Evolutionary conservation across 1,284 basidiomycete genomes (phyloP).

Genomic region (Ganoderma multipileum): DNA sequence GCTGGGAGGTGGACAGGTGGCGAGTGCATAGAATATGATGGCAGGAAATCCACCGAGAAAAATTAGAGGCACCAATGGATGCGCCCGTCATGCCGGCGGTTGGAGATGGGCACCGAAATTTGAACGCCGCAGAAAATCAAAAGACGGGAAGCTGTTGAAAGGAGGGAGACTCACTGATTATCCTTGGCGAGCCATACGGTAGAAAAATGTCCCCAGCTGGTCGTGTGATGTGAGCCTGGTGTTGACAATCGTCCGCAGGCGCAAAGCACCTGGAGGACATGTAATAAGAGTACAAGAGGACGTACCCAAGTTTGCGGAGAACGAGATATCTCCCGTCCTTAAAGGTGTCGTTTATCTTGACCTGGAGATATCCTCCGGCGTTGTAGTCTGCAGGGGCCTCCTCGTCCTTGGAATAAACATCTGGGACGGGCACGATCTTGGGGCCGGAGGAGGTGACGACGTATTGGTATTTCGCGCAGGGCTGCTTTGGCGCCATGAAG

Average conservation of each 20-base stretch:
- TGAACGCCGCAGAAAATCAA: neutral
- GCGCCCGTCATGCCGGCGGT: neutral
- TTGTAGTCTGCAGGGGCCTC: constrained; percentile 84
- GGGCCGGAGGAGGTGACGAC: constrained; percentile 69
- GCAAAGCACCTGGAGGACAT: constrained; percentile 30
- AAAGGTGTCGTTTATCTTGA: constrained; percentile 82
- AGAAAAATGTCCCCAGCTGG: constrained; percentile 91
- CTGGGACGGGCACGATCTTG: constrained; percentile 72
- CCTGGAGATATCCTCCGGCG: constrained; percentile 80
- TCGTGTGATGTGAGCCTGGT: constrained; percentile 30
- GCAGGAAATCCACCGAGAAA: neutral
- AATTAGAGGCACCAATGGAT: neutral
- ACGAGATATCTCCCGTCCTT: constrained; percentile 81
- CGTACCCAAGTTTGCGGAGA: constrained; percentile 83
- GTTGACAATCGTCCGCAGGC: constrained; percentile 18
- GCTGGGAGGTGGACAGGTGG: constrained; percentile 3
- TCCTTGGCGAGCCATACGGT: constrained; percentile 87
- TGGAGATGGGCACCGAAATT: neutral
- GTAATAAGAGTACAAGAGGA: constrained; percentile 21
- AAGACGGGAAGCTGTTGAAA: constrained; percentile 16
- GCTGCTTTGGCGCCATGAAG: constrained; percentile 69
- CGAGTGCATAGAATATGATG: neutral
- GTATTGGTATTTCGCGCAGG: constrained; percentile 77
- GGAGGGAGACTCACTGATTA: constrained; percentile 56
- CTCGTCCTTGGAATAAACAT: constrained; percentile 72